Base-by-base conservation (phyloP, 306 rosid genomes). In the Cicer arietinum region DNA sequence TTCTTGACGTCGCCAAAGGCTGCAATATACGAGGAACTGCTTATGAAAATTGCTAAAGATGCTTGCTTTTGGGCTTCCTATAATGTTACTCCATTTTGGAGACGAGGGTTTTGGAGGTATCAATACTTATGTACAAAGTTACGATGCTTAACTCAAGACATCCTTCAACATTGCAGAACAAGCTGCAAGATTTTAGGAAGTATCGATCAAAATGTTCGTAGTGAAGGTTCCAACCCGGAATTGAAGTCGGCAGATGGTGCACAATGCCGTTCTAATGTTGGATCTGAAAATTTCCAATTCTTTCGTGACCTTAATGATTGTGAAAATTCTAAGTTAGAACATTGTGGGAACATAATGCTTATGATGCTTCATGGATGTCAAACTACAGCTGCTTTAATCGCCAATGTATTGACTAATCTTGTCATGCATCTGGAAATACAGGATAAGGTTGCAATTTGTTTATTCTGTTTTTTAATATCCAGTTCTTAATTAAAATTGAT, bases 331-430 rank as follows among this genome's bases (percentile, higher is more conserved):
- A 73, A 79, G 59, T 92, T 89, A 81, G 98, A 89, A 59, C 65
- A 86, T 68, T 87, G 63, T 67, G 87, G 91, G 54, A 86, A 88
- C 71, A 80, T 90, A 73, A 87, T 92, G 96, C 88, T 91, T 14
- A 71, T 90, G 80, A 90, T 90, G 92, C 83, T 84, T 84, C 94
- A 90, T 77, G 98, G 98, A 85, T 86, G 90, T 83, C 85, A 87
- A 67, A 85, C 90, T 75, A 88, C 90, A 2, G 82, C 89, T 11
- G 79, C 88, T 66, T 82, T 92, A 85, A 86, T 92, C 11, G 68
- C 83, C 67, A 85, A 83, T 65, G 67, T 86, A 39, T 77, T 92
- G 85, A 81, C 77, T 71, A 83, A 82, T 84, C 94, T 90, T 74
- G 90, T 22, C 56, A 79, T 58, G 61, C 90, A 90, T 79, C 79